Base-by-base conservation (phyloP, 2,329 filamentous ascomycete genomes). In the Corniculantispora saksenae region DNA sequence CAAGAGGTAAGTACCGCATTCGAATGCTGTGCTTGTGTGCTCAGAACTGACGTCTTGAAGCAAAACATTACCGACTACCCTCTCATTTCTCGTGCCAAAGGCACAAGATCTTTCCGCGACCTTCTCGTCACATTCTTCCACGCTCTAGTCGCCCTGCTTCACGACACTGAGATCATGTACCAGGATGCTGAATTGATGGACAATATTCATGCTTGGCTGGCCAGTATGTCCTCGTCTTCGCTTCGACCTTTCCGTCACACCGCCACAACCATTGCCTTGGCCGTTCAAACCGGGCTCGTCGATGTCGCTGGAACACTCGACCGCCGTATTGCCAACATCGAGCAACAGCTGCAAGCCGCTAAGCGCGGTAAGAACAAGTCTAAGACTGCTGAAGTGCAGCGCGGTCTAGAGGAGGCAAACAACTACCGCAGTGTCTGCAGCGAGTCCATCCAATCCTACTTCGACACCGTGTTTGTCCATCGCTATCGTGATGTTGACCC, bases 231-330 rank as follows among this genome's bases (percentile, higher is more conserved):
- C 3, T 95, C 93, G 4, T 94, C 93, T 0, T 85, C 88, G 4
- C 89, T 94, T 67, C 89, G 95, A 63, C 93, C 95, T 1, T 97
- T 99, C 78, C 87, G 95, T 69, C 95, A 99, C 77, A 99, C 95
- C 0, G 91, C 94, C 1, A 97, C 94, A 1, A 89, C 95, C 0
- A 89, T 94, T 27, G 90, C 92, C 1, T 81, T 98, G 40, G 86
- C 92, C 19, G 90, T 97, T 69, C 90, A 92, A 64, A 92, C 88
- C 40, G 87, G 91, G 0, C 82, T 98, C 29, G 94, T 93, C 68
- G 83, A 87, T 55, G 83, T 94, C 40, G 91, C 91, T 13, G 86
- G 86, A 62, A 86, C 89, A 38, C 84, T 95, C 32, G 88, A 91
- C 56, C 84, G 89, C 53, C 87, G 88, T 64, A 88, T 92, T 65